Evolutionary conservation across 1,284 basidiomycete genomes (phyloP).

Genomic region (Cutaneotrichosporon sp.): DNA sequence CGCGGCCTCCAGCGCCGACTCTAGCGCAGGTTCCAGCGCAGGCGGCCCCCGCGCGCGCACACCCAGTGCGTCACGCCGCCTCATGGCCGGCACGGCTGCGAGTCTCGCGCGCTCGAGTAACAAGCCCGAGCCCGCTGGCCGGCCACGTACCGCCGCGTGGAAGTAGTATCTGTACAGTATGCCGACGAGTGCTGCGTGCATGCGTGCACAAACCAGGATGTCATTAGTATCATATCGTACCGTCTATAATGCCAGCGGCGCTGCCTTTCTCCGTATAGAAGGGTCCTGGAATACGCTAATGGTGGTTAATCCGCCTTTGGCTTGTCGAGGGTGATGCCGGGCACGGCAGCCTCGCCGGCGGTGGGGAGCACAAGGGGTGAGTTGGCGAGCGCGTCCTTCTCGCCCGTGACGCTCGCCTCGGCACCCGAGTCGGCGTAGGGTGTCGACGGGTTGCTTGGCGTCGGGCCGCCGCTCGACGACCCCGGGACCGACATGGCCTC

Average conservation of each 20-base stretch:
- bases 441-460: conserved; percentile 9
- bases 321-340: conserved; percentile 10
- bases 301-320: conserved; percentile 7
- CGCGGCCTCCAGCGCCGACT: not conserved
- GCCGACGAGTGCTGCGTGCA: not conserved
- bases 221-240: too few relatives aligned
- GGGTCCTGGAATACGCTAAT: not conserved
- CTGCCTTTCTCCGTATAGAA: too few relatives aligned
- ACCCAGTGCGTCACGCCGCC: not conserved
- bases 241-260: too few relatives aligned
- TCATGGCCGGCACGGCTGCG: conserved; percentile 8
- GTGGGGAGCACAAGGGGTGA: conserved; percentile 37
- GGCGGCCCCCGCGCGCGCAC: not conserved
- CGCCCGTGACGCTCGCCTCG: not conserved
- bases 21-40: not conserved
- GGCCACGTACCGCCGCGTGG: too few relatives aligned
- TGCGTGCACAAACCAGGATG: too few relatives aligned
- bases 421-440: conserved; percentile 1
- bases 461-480: conserved; percentile 22
- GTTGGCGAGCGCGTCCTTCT: conserved; percentile 16
- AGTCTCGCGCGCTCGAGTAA: conserved; percentile 2
- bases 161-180: too few relatives aligned
- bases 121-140: not conserved
- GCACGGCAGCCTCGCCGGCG: conserved; percentile 14
- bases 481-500: conserved; percentile 24